A percentile compares a stretch with the other conserved stretches of the same genome.
Conservation (phyloP, 768 basidiomycete species). For the Mycena vitilis region DNA sequence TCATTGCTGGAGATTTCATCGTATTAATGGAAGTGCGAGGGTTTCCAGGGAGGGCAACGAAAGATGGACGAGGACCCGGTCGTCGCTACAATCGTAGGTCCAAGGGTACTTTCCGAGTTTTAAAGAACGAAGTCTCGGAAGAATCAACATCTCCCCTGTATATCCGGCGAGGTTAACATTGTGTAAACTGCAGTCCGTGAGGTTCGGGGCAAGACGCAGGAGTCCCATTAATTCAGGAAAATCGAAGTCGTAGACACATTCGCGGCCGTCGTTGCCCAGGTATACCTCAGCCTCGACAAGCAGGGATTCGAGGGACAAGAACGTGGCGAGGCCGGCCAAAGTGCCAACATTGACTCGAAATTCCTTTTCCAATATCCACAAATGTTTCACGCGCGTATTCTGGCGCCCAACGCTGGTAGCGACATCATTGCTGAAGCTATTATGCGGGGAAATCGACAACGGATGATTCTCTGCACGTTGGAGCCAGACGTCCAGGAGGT, state of each 20-base stretch:
- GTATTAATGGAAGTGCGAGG: not conserved
- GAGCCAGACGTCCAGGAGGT: not conserved
- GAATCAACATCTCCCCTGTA: not conserved
- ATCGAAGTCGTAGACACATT: not conserved
- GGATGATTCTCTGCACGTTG: not conserved
- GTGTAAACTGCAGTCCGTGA: not conserved
- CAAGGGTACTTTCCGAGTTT: not conserved
- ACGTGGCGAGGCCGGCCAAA: not conserved
- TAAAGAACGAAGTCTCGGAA: not conserved
- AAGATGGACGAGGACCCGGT: not conserved
- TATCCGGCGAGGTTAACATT: not conserved
- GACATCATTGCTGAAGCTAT: not conserved
- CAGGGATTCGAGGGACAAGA: not conserved
- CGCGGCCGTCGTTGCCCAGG: not conserved
- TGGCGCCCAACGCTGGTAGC: not conserved
- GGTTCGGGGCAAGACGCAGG: slow-evolving; percentile 9
- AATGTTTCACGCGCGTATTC: too few species aligned
- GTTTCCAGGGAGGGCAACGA: not conserved
- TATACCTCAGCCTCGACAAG: not conserved
- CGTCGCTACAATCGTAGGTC: not conserved
- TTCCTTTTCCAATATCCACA: not conserved
- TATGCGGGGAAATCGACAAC: not conserved
- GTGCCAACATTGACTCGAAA: not conserved
- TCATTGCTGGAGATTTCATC: not conserved
- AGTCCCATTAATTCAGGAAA: not conserved